A percentile compares a stretch with the other conserved stretches of the same genome.
Evolutionary conservation across 495 filamentous ascomycete species (phyloP).

Genomic region (Annulohypoxylon maeteangense): DNA sequence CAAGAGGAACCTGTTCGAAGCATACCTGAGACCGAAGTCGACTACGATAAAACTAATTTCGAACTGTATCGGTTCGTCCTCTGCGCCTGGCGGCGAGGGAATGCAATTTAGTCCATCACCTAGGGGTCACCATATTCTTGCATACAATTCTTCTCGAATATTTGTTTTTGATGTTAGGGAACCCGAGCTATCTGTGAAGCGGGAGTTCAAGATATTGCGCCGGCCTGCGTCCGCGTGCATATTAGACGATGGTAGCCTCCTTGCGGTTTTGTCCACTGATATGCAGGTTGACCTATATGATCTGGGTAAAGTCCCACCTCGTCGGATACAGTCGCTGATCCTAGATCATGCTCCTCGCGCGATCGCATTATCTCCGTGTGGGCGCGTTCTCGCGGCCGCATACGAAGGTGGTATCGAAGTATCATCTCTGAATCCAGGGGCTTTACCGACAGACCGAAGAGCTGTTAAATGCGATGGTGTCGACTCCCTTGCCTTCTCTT

Average conservation of each 20-base stretch:
- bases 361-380: constrained; percentile 82
- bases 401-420: constrained; percentile 90
- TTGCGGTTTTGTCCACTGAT: constrained; percentile 83
- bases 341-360: constrained; percentile 80
- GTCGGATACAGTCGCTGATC: constrained; percentile 73
- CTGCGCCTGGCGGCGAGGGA: constrained; percentile 83
- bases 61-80: constrained; percentile 82
- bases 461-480: constrained; percentile 84
- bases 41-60: constrained; percentile 83
- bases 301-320: constrained; percentile 68
- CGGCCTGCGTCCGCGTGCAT: constrained; percentile 83
- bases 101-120: constrained; percentile 85
- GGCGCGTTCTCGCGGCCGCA: constrained; percentile 83
- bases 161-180: constrained; percentile 76
- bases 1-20: constrained; percentile 82
- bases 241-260: constrained; percentile 76
- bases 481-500: constrained; percentile 82
- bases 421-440: constrained; percentile 73
- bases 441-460: constrained; percentile 73
- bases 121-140: constrained; percentile 76
- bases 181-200: constrained; percentile 67
- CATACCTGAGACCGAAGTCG: constrained; percentile 74
- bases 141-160: constrained; percentile 87
- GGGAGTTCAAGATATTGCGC: constrained; percentile 82
- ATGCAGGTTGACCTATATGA: constrained; percentile 86